These are phyloP conservation scores for Talaromyces wortmannii DNA, from an alignment of 495 filamentous ascomycete species.

Conservation along the genomic window DNA sequence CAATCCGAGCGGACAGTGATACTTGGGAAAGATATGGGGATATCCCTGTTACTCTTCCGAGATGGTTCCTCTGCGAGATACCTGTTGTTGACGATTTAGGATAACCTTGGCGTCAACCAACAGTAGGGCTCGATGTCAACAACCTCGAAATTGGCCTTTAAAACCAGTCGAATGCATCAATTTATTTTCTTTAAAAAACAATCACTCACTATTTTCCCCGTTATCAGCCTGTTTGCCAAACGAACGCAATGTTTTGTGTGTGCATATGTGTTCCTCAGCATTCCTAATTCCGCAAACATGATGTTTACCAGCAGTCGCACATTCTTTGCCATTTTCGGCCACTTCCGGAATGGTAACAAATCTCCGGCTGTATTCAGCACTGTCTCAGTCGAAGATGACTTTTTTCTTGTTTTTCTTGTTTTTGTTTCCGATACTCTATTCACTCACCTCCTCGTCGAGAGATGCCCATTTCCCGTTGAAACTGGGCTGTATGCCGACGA, in stretches of 20 bases:
- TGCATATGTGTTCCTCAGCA: background rate
- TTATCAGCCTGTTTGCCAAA: background rate
- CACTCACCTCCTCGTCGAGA: background rate
- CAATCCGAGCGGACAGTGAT: too few species aligned
- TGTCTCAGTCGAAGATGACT: background rate
- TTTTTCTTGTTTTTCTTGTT: background rate
- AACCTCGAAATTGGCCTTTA: too few species aligned
- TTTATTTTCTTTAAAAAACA: too few species aligned
- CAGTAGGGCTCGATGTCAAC: too few species aligned
- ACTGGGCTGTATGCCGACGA: background rate
- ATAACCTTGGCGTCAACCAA: too few species aligned
- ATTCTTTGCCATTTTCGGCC: slow-evolving; percentile 6
- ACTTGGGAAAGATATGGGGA: too few species aligned
- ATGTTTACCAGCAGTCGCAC: background rate
- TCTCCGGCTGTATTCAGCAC: background rate
- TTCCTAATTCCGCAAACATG: slow-evolving; percentile 6
- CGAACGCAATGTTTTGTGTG: background rate
- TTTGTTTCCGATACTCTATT: too few species aligned
- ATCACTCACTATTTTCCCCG: too few species aligned
- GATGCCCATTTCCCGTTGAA: background rate
- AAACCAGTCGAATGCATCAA: too few species aligned
- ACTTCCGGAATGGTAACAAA: slow-evolving; percentile 4
- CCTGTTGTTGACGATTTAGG: too few species aligned
- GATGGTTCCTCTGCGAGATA: too few species aligned
- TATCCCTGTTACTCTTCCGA: too few species aligned